Evolutionary conservation across 2,329 filamentous ascomycete species (phyloP), one percentile per base, ranked within the genome.

Genomic region (Orbilia brochopaga): DNA sequence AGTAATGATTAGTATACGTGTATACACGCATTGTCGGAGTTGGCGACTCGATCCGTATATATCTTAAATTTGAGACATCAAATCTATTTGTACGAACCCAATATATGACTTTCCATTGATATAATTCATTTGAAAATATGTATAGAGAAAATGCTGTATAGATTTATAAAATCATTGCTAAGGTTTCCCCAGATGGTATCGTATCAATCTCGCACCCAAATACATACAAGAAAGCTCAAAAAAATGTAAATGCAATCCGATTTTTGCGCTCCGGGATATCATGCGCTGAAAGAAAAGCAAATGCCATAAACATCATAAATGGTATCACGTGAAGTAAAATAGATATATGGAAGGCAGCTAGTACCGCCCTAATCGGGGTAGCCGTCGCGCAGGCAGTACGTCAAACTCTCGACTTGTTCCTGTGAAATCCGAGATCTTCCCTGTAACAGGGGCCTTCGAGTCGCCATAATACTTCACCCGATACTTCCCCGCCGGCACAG

Each of bases 381-480:
- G 37, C 44, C 69, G 50, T 46, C 70, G 74, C 56, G 63, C 74
- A 48, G 69, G 78, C 23, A 76, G 72, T 62, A 82, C 76, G 67
- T 74, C 76, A 79, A 88, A 89, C 58, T 79, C 79, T 53, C 82
- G 81, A 76, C 88, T 90, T 7, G 82, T 82, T 0, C 90, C 90
- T 74, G 90, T 85, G 81, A 96, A 94, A 1, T 84, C 79, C 42
- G 81, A 85, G 42, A 94, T 86, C 0, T 76, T 80, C 0, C 88
- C 87, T 1, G 83, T 85, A 27, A 85, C 77, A 10, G 87, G 75
- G 4, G 82, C 82, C 84, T 92, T 97, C 1, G 86, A 83, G 80
- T 97, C 92, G 0, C 93, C 93, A 79, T 88, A 93, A 78, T 97
- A 97, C 80, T 83, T 86, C 51, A 96, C 80, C 23, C 92, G 83